These are phyloP conservation scores for Tolypocladium capitatum DNA, from an alignment of 2,329 filamentous ascomycete species.

Conservation along the genomic window DNA sequence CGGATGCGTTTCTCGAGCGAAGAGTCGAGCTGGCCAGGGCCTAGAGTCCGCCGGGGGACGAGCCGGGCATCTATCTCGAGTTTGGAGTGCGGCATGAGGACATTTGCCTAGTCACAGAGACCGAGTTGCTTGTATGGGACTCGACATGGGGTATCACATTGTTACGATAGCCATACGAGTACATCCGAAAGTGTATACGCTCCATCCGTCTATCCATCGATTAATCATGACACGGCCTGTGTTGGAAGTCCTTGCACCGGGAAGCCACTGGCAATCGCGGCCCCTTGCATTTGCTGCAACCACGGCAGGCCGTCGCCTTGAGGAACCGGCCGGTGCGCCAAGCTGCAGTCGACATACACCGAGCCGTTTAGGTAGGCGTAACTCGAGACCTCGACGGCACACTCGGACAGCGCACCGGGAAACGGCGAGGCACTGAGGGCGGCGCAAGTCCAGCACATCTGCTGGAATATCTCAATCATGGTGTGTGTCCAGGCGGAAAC, in stretches of 20 bases:
- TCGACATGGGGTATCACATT: conserved; percentile 10
- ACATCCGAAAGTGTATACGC: background rate
- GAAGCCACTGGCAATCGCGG: conserved; percentile 20
- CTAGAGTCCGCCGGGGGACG: no score
- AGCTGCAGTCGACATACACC: conserved; percentile 19
- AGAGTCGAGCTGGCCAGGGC: conserved; percentile 44
- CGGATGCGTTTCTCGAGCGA: conserved; percentile 39
- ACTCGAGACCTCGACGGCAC: conserved; percentile 15
- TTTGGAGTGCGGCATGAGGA: conserved; percentile 54
- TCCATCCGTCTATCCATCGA: background rate
- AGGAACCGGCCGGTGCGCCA: conserved; percentile 18
- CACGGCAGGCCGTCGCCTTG: conserved; percentile 13
- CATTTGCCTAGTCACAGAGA: conserved; percentile 42
- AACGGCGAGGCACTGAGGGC: conserved; percentile 21
- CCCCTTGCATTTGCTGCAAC: conserved; percentile 17
- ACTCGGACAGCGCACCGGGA: conserved; percentile 16
- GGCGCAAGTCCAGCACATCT: conserved; percentile 24
- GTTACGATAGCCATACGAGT: background rate
- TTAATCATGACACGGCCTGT: background rate
- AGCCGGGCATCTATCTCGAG: conserved; percentile 49
- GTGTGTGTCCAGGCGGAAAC: conserved; percentile 21
- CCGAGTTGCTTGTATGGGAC: conserved; percentile 46
- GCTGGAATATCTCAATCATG: conserved; percentile 22
- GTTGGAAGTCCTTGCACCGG: conserved; percentile 5
- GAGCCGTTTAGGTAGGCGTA: conserved; percentile 20